phyloP scores from a whole-genome alignment of 345 rosid species.

The Anastatica hierochuntica region DNA sequence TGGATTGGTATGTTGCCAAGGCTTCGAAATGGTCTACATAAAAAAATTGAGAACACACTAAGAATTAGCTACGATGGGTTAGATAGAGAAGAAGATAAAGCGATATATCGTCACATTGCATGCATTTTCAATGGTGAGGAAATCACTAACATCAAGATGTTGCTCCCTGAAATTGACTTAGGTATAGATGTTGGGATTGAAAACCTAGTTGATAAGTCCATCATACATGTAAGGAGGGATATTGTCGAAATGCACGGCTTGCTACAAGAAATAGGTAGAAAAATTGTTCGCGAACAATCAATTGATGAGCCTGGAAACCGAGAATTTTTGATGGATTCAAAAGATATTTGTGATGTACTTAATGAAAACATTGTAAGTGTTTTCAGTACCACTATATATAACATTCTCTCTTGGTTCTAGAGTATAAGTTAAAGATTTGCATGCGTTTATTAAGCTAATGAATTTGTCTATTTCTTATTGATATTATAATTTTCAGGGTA shows the following conservation, averaged over 20 bases:
- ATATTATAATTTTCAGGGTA: slow-evolving; percentile 8
- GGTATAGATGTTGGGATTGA: not conserved
- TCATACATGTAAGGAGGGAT: not conserved
- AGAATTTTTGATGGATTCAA: slow-evolving; percentile 12
- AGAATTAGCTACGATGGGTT: slow-evolving; percentile 21
- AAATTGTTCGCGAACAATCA: slow-evolving; percentile 10
- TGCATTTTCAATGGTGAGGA: slow-evolving; percentile 16
- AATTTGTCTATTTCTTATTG: not conserved
- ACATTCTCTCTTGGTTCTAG: not conserved
- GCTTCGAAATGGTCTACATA: not conserved
- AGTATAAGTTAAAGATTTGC: too few relatives aligned
- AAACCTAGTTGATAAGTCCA: slow-evolving; percentile 14
- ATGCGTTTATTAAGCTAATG: too few relatives aligned
- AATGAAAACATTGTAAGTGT: slow-evolving; percentile 4
- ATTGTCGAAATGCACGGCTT: not conserved
- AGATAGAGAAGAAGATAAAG: not conserved
- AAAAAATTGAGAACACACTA: slow-evolving; percentile 2
- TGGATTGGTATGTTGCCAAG: slow-evolving; percentile 16
- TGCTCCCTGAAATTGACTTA: slow-evolving; percentile 9
- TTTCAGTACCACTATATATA: too few relatives aligned
- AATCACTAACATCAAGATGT: not conserved
- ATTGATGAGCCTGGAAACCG: not conserved
- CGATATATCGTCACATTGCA: slow-evolving; percentile 27
- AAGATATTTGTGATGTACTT: slow-evolving; percentile 15
- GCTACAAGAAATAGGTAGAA: slow-evolving; percentile 20